Base-by-base conservation (phyloP, 352 stramenopile species). In the Phytopythium montanum region DNA sequence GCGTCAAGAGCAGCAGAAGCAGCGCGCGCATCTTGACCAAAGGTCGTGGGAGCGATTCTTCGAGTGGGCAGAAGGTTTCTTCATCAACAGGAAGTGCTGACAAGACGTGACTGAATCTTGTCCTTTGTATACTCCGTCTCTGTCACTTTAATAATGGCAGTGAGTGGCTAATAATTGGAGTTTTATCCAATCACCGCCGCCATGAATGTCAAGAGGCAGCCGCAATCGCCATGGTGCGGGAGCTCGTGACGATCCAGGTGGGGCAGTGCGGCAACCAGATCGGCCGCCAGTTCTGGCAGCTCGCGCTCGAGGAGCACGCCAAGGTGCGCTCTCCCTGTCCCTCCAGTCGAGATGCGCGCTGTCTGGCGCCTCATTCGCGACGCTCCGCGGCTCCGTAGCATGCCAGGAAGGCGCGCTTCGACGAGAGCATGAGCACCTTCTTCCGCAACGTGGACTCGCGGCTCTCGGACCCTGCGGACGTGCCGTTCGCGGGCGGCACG, bases 231-330 rank as follows among this genome's bases (percentile, higher is more conserved):
- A 95, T 96, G 86, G 81, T 81, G 53, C 80, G 88, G 33, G 88
- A 96, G 64, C 62, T 97, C 31, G 86, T 97, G 61, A 96, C 82
- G 36, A 66, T 98, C 49, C 92, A 98, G 68, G 89, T 98, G 25
- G 93, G 93, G 25, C 93, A 98, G 78, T 97, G 90, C 72, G 93
- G 92, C 54, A 98, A 98, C 76, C 93, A 98, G 75, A 96, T 98
- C 61, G 93, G 93, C 4, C 73, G 83, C 9, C 74, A 89, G 71
- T 98, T 98, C 76, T 98, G 93, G 93, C 74, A 95, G 63, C 68
- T 95, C 49, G 85, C 84, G 25, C 77, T 97, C 39, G 75, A 89
- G 49, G 93, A 98, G 68, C 92, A 98, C 75, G 90, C 87, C 19
- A 72, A 85, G 63, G 76, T 84, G 57, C 26, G 65, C 28, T 29